These are phyloP conservation scores for Herpetomonas muscarum DNA, from an alignment of 208 protist species.

Conservation along the genomic window DNA sequence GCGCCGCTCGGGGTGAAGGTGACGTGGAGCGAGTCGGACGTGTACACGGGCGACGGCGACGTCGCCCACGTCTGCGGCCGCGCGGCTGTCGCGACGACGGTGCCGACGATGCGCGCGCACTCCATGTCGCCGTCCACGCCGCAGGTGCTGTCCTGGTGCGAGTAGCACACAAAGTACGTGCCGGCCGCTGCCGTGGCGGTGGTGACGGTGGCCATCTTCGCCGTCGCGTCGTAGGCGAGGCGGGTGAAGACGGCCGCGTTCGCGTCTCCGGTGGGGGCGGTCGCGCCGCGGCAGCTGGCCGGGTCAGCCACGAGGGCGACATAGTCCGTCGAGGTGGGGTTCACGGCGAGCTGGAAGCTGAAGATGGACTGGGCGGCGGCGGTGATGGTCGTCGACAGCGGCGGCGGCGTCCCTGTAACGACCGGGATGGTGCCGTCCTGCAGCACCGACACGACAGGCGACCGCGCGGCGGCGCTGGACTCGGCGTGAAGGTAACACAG, in stretches of 20 bases:
- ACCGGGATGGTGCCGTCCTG: slow-evolving; percentile 30
- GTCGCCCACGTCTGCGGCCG: slow-evolving; percentile 53
- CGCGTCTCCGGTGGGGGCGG: slow-evolving; percentile 8
- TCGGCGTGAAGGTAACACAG: slow-evolving; percentile 41
- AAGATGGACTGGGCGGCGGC: slow-evolving; percentile 35
- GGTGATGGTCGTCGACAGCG: slow-evolving; percentile 15
- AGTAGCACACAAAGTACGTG: slow-evolving; percentile 81
- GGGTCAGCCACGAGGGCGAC: slow-evolving; percentile 45
- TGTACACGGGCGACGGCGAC: slow-evolving; percentile 48
- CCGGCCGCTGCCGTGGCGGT: slow-evolving; percentile 46
- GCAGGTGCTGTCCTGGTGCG: slow-evolving; percentile 40
- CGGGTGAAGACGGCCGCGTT: slow-evolving; percentile 29
- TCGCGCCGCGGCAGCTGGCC: slow-evolving; percentile 40
- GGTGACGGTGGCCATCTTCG: slow-evolving; percentile 21
- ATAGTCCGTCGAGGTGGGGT: slow-evolving; percentile 51
- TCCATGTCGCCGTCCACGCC: slow-evolving; percentile 24
- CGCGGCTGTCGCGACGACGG: slow-evolving; percentile 36
- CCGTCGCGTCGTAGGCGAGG: slow-evolving; percentile 16
- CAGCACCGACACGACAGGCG: slow-evolving; percentile 34
- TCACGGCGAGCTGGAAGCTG: slow-evolving; percentile 37
- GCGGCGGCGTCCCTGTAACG: slow-evolving; percentile 37
- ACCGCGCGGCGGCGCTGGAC: slow-evolving; percentile 26
- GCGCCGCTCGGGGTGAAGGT: slow-evolving; percentile 30
- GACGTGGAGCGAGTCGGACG: slow-evolving; percentile 29
- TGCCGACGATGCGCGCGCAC: slow-evolving; percentile 73